Conservation (phyloP, 768 basidiomycete genomes). For the Mycena olivaceomarginata region DNA sequence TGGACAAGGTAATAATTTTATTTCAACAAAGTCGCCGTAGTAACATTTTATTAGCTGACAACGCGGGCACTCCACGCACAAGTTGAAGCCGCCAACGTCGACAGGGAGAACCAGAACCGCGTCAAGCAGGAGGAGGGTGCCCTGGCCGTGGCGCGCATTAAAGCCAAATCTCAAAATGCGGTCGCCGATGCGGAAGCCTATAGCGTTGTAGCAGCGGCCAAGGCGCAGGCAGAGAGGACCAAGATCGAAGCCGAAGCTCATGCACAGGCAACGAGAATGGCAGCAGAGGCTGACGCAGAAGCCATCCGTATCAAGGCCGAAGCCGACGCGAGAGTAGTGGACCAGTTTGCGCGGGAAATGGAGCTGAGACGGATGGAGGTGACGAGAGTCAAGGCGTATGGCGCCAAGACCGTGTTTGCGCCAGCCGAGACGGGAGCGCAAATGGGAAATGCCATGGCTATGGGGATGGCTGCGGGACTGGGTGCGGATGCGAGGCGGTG, state of each 20-base stretch:
- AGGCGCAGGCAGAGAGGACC: constrained; percentile 80
- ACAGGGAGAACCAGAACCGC: constrained; percentile 80
- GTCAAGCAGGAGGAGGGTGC: constrained; percentile 91
- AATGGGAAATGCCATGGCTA: constrained; percentile 77
- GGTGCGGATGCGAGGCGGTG: constrained; percentile 58
- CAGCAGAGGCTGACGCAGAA: constrained; percentile 84
- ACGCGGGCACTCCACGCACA: constrained; percentile 91
- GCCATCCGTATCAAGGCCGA: constrained; percentile 78
- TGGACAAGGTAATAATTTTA: constrained; percentile 83
- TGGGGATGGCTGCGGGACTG: constrained; percentile 84
- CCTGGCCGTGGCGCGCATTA: constrained; percentile 85
- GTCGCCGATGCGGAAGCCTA: constrained; percentile 88
- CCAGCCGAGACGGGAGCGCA: constrained; percentile 78
- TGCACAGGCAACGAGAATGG: constrained; percentile 85
- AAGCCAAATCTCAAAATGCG: constrained; percentile 74
- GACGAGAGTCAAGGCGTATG: constrained; percentile 77
- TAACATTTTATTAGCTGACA: constrained; percentile 43
- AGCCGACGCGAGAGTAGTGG: constrained; percentile 77
- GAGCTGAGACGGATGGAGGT: constrained; percentile 81
- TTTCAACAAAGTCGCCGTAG: background rate
- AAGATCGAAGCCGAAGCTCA: constrained; percentile 88
- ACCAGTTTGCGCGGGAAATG: constrained; percentile 88
- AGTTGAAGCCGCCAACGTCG: constrained; percentile 86
- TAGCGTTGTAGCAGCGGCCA: constrained; percentile 81
- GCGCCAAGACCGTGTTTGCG: constrained; percentile 81